Evolutionary conservation across 257 asterid species (phyloP).

Genomic region (Fraxinus americana): DNA sequence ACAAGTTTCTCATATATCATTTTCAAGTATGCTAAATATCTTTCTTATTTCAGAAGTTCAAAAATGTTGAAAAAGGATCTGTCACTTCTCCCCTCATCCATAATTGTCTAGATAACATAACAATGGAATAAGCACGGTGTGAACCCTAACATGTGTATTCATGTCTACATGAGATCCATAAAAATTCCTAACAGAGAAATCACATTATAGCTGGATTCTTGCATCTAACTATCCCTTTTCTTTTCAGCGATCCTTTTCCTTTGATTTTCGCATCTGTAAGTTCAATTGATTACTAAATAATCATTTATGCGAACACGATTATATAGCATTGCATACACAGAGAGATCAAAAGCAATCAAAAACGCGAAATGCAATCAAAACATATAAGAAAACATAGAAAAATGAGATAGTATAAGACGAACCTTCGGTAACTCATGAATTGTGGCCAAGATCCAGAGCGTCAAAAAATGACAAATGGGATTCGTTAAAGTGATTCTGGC

Average conservation of each 20-base stretch:
- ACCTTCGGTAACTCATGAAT: slow-evolving; percentile 66
- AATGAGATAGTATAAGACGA: slow-evolving; percentile 21
- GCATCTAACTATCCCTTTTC: neutral
- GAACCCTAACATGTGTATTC: too few relatives aligned
- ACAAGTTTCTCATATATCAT: neutral
- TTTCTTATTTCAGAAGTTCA: neutral
- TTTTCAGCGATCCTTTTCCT: neutral
- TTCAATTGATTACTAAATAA: neutral
- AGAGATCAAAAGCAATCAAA: neutral
- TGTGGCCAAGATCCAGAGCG: neutral
- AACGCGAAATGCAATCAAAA: slow-evolving; percentile 4
- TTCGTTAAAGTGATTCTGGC: neutral
- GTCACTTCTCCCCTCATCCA: neutral
- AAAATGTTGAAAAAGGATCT: neutral
- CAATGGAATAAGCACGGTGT: neutral
- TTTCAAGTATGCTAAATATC: neutral
- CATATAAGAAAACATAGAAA: slow-evolving; percentile 3
- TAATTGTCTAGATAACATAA: neutral
- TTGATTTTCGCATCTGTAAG: neutral
- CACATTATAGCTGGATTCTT: neutral
- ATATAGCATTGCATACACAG: neutral
- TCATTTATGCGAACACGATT: neutral
- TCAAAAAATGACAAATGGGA: neutral
- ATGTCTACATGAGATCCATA: neutral
- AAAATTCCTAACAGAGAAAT: neutral